Base-by-base conservation (phyloP, 1,139 yeast species). In the Candida tropicalis region DNA sequence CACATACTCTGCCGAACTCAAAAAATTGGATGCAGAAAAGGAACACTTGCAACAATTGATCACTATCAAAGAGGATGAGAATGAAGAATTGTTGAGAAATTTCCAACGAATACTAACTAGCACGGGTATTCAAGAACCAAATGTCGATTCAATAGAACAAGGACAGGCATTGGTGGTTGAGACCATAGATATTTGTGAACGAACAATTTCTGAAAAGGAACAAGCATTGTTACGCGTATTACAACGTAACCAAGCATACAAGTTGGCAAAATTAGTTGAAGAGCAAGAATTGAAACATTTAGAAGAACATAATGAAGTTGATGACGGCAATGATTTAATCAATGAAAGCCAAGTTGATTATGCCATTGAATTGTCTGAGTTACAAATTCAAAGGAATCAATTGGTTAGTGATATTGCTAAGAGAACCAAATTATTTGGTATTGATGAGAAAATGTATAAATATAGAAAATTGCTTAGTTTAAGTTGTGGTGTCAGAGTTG, bases 401-500 rank as follows among this genome's bases (percentile, higher is more conserved):
- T 61, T 75, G 43, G 70, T 82, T 34, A 56, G 59, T 27, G 56
- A 63, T 22, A 66, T 80, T 26, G 60, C 72, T 7, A 50, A 61
- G 5, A 62, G 69, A 18, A 63, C 75, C 39, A 69, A 63, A 44
- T 53, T 54, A 44, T 70, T 60, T 53, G 77, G 77, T 3, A 62
- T 73, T 43, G 75, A 70, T 53, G 56, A 59, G 15, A 87, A 86
- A 62, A 82, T 90, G 79, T 80, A 82, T 59, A 86, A 88, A 57
- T 91, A 90, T 67, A 77, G 96, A 52, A 81, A 82, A 56, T 73
- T 93, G 51, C 83, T 93, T 38, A 83, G 96, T 41, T 76, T 84
- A 48, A 85, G 95, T 46, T 89, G 97, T 55, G 95, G 89, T 3
- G 75, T 89, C 47, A 80, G 81, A 44, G 75, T 83, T 25, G 95